Conservation (phyloP, 2,329 filamentous ascomycete genomes). For the Epichloe scottii region DNA sequence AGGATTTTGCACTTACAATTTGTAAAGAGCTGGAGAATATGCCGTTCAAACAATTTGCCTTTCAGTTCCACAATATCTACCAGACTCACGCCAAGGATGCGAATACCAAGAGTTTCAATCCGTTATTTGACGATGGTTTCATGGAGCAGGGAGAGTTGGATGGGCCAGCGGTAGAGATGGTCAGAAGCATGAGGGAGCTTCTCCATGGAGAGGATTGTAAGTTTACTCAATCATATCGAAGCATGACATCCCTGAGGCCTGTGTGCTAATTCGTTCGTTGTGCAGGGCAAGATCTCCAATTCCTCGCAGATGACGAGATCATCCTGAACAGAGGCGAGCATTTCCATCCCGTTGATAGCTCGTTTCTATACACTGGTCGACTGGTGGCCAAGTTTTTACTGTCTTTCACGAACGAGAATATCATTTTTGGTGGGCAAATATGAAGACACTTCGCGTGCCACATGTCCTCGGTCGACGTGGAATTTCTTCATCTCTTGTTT, state of each 20-base stretch:
- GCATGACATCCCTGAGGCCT: not conserved
- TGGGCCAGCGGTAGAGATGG: conserved; percentile 31
- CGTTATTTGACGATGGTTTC: conserved; percentile 33
- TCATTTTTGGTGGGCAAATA: conserved; percentile 28
- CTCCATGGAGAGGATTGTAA: conserved; percentile 32
- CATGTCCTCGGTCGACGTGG: not conserved
- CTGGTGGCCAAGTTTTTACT: conserved; percentile 41
- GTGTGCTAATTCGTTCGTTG: not conserved
- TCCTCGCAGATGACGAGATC: conserved; percentile 33
- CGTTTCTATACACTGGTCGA: conserved; percentile 39
- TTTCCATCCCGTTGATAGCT: conserved; percentile 34
- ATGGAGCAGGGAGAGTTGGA: conserved; percentile 34
- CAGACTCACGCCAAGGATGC: conserved; percentile 41
- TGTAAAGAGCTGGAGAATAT: conserved; percentile 43
- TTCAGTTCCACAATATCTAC: conserved; percentile 47
- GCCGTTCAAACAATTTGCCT: conserved; percentile 47
- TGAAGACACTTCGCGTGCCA: not conserved
- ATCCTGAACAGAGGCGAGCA: conserved; percentile 32
- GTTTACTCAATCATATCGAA: conserved; percentile 12
- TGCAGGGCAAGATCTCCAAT: conserved; percentile 25
- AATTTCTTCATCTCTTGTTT: not conserved
- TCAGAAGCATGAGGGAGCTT: conserved; percentile 30
- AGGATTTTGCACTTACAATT: conserved; percentile 31
- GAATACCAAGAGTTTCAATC: conserved; percentile 40
- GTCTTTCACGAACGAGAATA: conserved; percentile 38